Conservation (phyloP, 2,329 filamentous ascomycete species). For the Ceratocystis ficicola region DNA sequence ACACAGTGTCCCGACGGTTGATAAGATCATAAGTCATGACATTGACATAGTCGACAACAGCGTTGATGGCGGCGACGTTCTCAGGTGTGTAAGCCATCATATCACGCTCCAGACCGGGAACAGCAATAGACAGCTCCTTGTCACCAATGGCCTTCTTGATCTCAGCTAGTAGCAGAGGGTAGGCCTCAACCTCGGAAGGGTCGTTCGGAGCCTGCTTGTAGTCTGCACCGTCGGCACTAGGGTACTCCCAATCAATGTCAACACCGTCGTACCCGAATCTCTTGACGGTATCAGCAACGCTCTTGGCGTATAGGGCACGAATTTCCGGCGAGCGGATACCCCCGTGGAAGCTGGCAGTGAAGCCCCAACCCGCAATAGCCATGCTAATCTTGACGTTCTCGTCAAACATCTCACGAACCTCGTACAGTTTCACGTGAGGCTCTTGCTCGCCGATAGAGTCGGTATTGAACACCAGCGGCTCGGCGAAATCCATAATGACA, state of each 20-base stretch:
- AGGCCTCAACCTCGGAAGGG: conserved; percentile 49
- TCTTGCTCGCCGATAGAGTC: conserved; percentile 33
- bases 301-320: conserved; percentile 48
- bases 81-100: conserved; percentile 54
- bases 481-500: conserved; percentile 48
- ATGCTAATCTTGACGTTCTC: conserved; percentile 50
- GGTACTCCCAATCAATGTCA: conserved; percentile 27
- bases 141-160: conserved; percentile 45
- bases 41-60: conserved; percentile 55
- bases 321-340: conserved; percentile 41
- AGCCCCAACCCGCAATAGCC: conserved; percentile 65
- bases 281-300: conserved; percentile 51
- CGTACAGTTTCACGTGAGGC: conserved; percentile 40
- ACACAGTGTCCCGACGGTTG: conserved; percentile 53
- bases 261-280: conserved; percentile 53
- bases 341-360: conserved; percentile 48
- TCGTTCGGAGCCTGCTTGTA: conserved; percentile 40
- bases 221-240: conserved; percentile 48
- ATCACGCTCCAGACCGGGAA: conserved; percentile 51
- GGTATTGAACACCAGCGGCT: conserved; percentile 39
- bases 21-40: conserved; percentile 58
- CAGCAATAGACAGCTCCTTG: conserved; percentile 51
- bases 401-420: conserved; percentile 33
- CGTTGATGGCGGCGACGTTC: conserved; percentile 47
- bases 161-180: conserved; percentile 46